phyloP scores from a whole-genome alignment of 306 rosid species.

The Glycine latifolia region DNA sequence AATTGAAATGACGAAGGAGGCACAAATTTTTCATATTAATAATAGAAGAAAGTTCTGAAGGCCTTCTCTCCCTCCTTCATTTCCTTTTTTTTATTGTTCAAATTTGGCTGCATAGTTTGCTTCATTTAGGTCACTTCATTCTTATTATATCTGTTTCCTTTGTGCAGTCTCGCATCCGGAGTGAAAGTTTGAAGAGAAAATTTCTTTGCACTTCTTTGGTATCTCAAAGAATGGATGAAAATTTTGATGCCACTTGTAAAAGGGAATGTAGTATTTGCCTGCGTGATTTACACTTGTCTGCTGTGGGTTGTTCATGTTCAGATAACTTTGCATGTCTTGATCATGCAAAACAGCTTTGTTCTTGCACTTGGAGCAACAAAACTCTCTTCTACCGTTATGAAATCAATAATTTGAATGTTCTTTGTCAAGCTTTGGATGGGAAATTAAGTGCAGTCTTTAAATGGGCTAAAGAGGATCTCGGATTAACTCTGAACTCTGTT shows the following conservation, averaged over 20 bases:
- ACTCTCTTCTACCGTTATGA: slow-evolving; percentile 64
- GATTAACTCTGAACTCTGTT: slow-evolving; percentile 55
- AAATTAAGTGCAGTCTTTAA: slow-evolving; percentile 66
- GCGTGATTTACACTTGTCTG: slow-evolving; percentile 77
- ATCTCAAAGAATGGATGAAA: slow-evolving; percentile 58
- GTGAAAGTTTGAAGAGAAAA: slow-evolving; percentile 67
- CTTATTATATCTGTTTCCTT: slow-evolving; percentile 7
- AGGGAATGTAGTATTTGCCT: slow-evolving; percentile 83
- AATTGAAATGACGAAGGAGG: background rate
- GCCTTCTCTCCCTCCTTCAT: background rate
- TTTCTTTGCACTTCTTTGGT: slow-evolving; percentile 62
- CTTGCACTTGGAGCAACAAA: slow-evolving; percentile 74
- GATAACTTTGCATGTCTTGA: slow-evolving; percentile 71
- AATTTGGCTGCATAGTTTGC: slow-evolving; percentile 11
- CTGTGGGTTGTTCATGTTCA: slow-evolving; percentile 77
- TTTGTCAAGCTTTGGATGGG: slow-evolving; percentile 84
- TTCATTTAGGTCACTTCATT: background rate
- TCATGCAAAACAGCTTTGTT: slow-evolving; percentile 84
- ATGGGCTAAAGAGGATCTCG: slow-evolving; percentile 80
- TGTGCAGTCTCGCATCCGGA: slow-evolving; percentile 67
- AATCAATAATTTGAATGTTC: slow-evolving; percentile 68
- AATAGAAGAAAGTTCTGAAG: background rate
- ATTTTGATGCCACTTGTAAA: slow-evolving; percentile 58
- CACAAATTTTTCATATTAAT: background rate
- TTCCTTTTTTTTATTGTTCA: background rate